Conservation (phyloP, 2,329 filamentous ascomycete genomes). For the Fusarium liriodendri region DNA sequence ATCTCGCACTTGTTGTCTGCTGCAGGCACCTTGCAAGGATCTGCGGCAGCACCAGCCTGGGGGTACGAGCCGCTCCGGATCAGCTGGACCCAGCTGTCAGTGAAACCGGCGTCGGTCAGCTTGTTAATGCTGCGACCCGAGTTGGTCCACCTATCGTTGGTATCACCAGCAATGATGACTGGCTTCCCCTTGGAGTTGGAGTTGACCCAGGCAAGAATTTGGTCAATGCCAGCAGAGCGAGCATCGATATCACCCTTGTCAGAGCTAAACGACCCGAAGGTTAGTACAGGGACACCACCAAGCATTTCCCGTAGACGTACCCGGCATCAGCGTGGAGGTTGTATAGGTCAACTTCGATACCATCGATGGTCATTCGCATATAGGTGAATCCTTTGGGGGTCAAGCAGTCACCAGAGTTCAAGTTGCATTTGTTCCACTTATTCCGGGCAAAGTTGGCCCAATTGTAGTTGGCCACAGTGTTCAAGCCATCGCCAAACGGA, state of each 20-base stretch:
- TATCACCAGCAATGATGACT: constrained; percentile 73
- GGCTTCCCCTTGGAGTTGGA: constrained; percentile 68
- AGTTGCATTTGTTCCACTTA: constrained; percentile 70
- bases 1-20: constrained; percentile 68
- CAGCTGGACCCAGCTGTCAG: constrained; percentile 70
- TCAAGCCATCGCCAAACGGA: constrained; percentile 71
- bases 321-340: constrained; percentile 48
- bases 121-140: constrained; percentile 60
- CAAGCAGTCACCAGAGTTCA: constrained; percentile 70
- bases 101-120: constrained; percentile 61
- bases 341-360: constrained; percentile 63
- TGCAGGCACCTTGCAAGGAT: constrained; percentile 69
- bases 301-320: not conserved
- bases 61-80: constrained; percentile 60
- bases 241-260: constrained; percentile 59
- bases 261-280: not conserved
- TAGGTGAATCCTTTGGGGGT: constrained; percentile 78
- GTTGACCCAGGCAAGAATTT: constrained; percentile 69
- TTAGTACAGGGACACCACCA: not conserved
- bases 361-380: constrained; percentile 67
- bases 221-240: constrained; percentile 68
- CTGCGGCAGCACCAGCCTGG: constrained; percentile 47
- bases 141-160: constrained; percentile 71
- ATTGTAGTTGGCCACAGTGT: constrained; percentile 69
- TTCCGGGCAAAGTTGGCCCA: constrained; percentile 65